phyloP scores from a whole-genome alignment of 2,329 filamentous ascomycete genomes.

The Penicillium sp. region DNA sequence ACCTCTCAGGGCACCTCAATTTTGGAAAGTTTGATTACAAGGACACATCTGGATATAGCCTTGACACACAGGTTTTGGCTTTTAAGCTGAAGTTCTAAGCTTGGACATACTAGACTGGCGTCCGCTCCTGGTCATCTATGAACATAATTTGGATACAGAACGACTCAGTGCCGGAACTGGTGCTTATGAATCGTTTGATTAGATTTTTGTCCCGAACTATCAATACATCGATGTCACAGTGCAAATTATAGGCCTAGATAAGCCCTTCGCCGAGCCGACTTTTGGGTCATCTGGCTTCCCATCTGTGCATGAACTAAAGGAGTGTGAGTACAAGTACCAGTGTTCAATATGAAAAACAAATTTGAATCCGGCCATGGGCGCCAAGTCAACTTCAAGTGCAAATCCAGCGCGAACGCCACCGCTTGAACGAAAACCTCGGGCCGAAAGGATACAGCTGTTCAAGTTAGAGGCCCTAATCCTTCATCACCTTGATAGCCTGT shows the following conservation, averaged over 20 bases:
- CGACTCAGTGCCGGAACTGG: not conserved
- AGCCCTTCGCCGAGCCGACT: not conserved
- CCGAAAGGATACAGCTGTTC: not conserved
- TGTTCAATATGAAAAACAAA: not conserved
- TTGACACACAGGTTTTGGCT: constrained; percentile 65
- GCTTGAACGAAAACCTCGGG: not conserved
- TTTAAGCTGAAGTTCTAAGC: constrained; percentile 47
- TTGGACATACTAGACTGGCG: not conserved
- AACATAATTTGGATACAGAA: no score
- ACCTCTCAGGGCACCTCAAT: constrained; percentile 54
- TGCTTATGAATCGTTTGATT: not conserved
- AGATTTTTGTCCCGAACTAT: not conserved
- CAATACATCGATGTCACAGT: not conserved
- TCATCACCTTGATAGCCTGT: constrained; percentile 35
- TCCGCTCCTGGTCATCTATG: no score
- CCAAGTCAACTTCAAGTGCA: no score
- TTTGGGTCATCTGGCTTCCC: not conserved
- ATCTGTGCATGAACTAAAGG: not conserved
- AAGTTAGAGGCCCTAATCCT: constrained; percentile 13
- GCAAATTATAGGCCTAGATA: not conserved
- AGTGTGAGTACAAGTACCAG: not conserved
- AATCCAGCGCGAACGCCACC: not conserved
- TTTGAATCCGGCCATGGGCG: not conserved
- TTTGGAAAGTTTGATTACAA: constrained; percentile 58
- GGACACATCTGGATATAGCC: constrained; percentile 59